phyloP scores from a whole-genome alignment of 2,329 filamentous ascomycete species.

The Beauveria varroae region DNA sequence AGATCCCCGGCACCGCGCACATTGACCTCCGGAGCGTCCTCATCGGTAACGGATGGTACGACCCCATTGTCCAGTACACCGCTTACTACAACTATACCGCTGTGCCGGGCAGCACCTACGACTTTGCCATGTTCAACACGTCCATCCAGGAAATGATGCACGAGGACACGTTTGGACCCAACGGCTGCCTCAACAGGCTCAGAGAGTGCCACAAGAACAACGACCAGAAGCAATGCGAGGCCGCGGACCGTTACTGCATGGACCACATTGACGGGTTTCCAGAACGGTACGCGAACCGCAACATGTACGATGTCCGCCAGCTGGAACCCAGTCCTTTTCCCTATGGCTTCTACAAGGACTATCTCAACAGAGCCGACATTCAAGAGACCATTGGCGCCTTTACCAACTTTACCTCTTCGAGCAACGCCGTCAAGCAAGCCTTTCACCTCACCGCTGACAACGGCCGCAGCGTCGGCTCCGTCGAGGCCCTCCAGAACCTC shows the following conservation, averaged over 20 bases:
- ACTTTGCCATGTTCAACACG: neutral
- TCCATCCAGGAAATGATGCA: slow-evolving; percentile 17
- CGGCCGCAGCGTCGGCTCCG: slow-evolving; percentile 17
- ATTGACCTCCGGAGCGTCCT: slow-evolving; percentile 49
- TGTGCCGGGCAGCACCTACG: slow-evolving; percentile 3
- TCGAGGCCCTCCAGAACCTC: slow-evolving; percentile 44
- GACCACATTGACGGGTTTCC: slow-evolving; percentile 33
- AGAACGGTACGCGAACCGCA: slow-evolving; percentile 42
- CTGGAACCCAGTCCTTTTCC: slow-evolving; percentile 50
- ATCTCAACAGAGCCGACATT: slow-evolving; percentile 47
- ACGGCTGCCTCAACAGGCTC: neutral
- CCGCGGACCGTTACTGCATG: neutral
- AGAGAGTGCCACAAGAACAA: neutral
- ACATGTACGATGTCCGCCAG: slow-evolving; percentile 55
- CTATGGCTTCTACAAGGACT: slow-evolving; percentile 45
- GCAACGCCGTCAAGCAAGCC: neutral
- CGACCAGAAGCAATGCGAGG: neutral
- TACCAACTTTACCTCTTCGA: neutral
- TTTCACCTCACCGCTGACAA: neutral
- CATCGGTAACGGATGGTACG: slow-evolving; percentile 60
- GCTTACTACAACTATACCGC: slow-evolving; percentile 1
- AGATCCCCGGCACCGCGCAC: slow-evolving; percentile 33
- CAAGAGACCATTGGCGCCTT: slow-evolving; percentile 45
- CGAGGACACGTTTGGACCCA: slow-evolving; percentile 53
- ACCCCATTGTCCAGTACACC: slow-evolving; percentile 25